Base-by-base conservation (phyloP, 192 early-diverging fungal genomes). In the Coemansia sp. region DNA sequence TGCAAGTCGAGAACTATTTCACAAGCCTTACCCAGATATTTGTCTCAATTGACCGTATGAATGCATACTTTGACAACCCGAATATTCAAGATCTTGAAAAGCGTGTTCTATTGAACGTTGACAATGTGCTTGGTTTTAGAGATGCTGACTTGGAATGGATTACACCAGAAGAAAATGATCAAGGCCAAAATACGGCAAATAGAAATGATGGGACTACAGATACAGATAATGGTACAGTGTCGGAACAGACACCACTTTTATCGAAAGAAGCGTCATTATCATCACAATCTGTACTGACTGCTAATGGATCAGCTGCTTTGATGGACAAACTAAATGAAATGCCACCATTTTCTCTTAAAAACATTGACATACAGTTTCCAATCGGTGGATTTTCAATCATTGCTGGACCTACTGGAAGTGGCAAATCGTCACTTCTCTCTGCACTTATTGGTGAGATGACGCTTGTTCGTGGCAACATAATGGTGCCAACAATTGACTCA, bases 341-440 rank as follows among this genome's bases (percentile, higher is more conserved):
- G 8, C 12, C 37, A 3, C 19, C 49, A 8, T 91, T 91, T 56
- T 64, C 75, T n/a, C 84, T 94, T 8, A 77, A 64, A 41, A 81
- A 92, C 54, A 43, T 94, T 6, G 85, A 85, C 56, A 45, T 92
- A 19, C 69, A 70, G 13, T 90, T 95, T 68, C 87, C 89, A 18
- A 52, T 71, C 9, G 84, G 84, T 56, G 84, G 87, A 26, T 75
- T 94, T 18, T 87, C 89, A 18, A 81, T 94, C 15, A 74, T 95
- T 47, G 87, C 86, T 61, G 95, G 95, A 9, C 83, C 90, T 16
- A 97, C 95, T 15, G 95, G 94, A 3, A 84, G 86, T 43, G 95
- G 95, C 53, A 97, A 97, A 70, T 88, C 89, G 7, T 87, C 87
- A 10, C 61, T 97, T 48, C 69, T 95, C 9, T 67, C 86, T 12